Conservation (phyloP, 345 rosid genomes). For the Cardiospermum halicacabum region DNA sequence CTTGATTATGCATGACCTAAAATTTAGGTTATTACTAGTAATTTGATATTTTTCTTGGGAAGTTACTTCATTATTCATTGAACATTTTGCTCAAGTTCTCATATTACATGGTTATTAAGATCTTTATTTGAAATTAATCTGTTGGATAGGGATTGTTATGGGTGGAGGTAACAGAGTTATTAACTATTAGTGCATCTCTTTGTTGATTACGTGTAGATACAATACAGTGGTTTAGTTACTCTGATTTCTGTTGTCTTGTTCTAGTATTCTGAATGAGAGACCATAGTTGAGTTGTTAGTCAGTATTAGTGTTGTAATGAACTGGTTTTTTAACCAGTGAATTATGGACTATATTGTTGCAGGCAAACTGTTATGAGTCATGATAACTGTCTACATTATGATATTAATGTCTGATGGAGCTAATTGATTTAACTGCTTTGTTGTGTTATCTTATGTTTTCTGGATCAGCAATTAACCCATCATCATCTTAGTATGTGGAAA, state of each 20-base stretch:
- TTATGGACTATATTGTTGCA: neutral
- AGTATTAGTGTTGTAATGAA: neutral
- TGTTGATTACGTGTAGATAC: neutral
- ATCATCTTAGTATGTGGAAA: neutral
- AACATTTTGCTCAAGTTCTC: neutral
- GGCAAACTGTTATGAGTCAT: neutral
- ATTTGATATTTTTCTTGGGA: too few relatives aligned
- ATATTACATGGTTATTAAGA: neutral
- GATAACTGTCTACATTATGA: neutral
- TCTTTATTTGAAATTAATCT: neutral
- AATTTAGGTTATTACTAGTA: too few relatives aligned
- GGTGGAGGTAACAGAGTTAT: neutral
- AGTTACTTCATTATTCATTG: too few relatives aligned
- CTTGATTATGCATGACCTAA: neutral
- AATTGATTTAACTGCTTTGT: neutral
- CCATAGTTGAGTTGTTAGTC: neutral
- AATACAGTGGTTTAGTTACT: neutral
- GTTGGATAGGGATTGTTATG: neutral
- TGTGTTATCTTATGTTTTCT: neutral
- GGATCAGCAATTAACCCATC: neutral
- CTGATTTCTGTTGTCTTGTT: neutral
- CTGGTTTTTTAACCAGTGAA: neutral
- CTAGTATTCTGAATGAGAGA: neutral
- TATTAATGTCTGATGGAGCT: neutral
- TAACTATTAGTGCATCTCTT: neutral